phyloP scores from a whole-genome alignment of 2,329 filamentous ascomycete genomes.

The Phaeosphaeria sp. region DNA sequence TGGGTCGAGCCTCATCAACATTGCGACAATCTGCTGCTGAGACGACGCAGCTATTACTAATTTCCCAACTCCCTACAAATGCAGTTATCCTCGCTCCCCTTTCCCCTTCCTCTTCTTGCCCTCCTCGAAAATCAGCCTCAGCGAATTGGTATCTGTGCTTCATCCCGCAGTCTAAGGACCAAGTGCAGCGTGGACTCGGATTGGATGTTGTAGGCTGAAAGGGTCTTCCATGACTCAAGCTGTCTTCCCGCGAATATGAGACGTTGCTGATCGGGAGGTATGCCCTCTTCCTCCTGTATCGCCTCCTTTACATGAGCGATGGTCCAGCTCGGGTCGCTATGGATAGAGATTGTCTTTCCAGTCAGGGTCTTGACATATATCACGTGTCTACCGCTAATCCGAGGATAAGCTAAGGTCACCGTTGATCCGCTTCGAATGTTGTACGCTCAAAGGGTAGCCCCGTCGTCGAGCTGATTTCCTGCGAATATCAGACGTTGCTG shows the following conservation, averaged over 20 bases:
- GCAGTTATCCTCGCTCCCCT: too few relatives aligned
- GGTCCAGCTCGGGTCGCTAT: background rate
- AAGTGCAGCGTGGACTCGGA: background rate
- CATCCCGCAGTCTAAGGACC: background rate
- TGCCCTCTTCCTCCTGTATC: background rate
- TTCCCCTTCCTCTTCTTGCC: too few relatives aligned
- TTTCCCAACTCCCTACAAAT: too few relatives aligned
- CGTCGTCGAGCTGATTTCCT: background rate
- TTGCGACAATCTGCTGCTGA: background rate
- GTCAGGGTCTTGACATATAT: background rate
- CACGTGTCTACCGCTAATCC: too few relatives aligned
- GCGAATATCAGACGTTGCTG: background rate
- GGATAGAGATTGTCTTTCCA: background rate
- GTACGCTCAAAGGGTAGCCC: background rate
- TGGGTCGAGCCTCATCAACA: background rate
- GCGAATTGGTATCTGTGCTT: too few relatives aligned
- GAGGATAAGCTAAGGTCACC: too few relatives aligned
- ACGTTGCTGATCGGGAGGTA: background rate
- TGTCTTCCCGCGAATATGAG: background rate
- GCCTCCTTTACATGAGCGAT: background rate
- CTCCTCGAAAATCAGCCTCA: too few relatives aligned
- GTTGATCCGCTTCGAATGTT: too few relatives aligned
- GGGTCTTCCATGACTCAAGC: background rate
- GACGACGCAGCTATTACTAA: background rate
- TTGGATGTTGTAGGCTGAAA: background rate